Evolutionary conservation across 371 early-diverging fungal species (phyloP).

Genomic region (Rhizomucor pusillus): DNA sequence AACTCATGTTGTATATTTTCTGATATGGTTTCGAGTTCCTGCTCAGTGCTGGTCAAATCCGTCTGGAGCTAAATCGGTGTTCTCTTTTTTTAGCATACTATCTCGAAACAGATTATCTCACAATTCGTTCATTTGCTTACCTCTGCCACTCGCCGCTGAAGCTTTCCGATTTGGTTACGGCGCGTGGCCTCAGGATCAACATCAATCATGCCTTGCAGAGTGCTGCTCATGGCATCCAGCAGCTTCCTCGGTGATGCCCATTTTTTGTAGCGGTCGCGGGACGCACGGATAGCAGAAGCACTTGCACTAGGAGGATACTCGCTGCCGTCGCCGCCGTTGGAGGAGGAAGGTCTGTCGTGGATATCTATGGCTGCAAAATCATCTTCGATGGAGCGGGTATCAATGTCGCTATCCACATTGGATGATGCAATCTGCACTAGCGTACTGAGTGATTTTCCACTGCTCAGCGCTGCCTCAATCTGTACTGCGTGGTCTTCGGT

Average conservation of each 20-base stretch:
- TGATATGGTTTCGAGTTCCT: constrained; percentile 71
- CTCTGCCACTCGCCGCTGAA: constrained; percentile 68
- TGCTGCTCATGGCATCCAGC: constrained; percentile 62
- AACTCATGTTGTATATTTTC: constrained; percentile 76
- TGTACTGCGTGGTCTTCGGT: constrained; percentile 50
- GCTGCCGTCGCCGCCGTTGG: constrained; percentile 6
- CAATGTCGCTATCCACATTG: constrained; percentile 17
- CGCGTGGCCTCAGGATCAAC: constrained; percentile 89
- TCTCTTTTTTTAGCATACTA: too few relatives aligned
- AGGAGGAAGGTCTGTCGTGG: background rate
- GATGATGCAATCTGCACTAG: background rate
- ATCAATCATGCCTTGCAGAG: constrained; percentile 87
- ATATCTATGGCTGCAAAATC: constrained; percentile 31
- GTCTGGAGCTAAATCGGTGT: background rate
- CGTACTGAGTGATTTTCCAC: background rate
- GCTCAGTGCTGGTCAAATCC: constrained; percentile 41
- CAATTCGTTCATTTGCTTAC: constrained; percentile 16
- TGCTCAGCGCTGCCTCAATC: constrained; percentile 54
- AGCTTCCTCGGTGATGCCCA: constrained; percentile 49
- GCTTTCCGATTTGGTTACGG: constrained; percentile 76
- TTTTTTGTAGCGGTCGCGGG: constrained; percentile 40
- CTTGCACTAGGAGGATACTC: constrained; percentile 33
- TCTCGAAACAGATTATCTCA: too few relatives aligned
- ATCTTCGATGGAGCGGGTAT: constrained; percentile 42
- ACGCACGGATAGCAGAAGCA: constrained; percentile 32